These are phyloP conservation scores for Cyberlindnera mississippiensis DNA, from an alignment of 805 yeast species.

Conservation along the genomic window DNA sequence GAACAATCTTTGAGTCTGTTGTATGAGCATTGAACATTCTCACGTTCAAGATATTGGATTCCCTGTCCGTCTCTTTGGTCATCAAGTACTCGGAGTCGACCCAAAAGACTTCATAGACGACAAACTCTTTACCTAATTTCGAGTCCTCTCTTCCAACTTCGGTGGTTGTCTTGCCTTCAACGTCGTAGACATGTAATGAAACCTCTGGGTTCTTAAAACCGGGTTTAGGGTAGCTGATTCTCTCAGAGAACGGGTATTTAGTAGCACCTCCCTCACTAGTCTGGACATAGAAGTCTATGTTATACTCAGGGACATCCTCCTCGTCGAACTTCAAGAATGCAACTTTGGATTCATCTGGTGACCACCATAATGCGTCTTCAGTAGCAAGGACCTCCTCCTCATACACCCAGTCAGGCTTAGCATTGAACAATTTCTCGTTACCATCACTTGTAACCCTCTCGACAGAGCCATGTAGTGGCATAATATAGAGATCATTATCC, in stretches of 20 bases:
- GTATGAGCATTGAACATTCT: conserved; percentile 38
- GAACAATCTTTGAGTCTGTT: conserved; percentile 34
- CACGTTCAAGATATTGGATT: conserved; percentile 57
- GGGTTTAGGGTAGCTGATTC: conserved; percentile 77
- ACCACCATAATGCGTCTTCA: conserved; percentile 83
- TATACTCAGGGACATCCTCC: conserved; percentile 62
- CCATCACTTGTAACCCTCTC: conserved; percentile 63
- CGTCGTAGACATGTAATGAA: conserved; percentile 43
- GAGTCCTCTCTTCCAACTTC: conserved; percentile 26
- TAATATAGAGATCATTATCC: conserved; percentile 62
- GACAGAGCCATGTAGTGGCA: conserved; percentile 30
- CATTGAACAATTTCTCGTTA: conserved; percentile 62
- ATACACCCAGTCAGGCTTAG: conserved; percentile 91
- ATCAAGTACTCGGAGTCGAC: conserved; percentile 47
- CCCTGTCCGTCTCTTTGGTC: conserved; percentile 61
- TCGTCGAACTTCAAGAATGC: conserved; percentile 68
- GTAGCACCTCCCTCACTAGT: conserved; percentile 35
- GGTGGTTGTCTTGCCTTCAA: conserved; percentile 31
- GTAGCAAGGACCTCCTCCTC: conserved; percentile 82
- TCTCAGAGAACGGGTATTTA: conserved; percentile 55
- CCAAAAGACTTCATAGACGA: conserved; percentile 69
- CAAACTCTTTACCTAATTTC: conserved; percentile 38
- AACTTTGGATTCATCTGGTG: conserved; percentile 63
- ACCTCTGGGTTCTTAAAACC: conserved; percentile 75
- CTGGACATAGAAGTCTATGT: conserved; percentile 71